phyloP scores from a whole-genome alignment of 2,329 filamentous ascomycete species.

The Capronia epimyces region DNA sequence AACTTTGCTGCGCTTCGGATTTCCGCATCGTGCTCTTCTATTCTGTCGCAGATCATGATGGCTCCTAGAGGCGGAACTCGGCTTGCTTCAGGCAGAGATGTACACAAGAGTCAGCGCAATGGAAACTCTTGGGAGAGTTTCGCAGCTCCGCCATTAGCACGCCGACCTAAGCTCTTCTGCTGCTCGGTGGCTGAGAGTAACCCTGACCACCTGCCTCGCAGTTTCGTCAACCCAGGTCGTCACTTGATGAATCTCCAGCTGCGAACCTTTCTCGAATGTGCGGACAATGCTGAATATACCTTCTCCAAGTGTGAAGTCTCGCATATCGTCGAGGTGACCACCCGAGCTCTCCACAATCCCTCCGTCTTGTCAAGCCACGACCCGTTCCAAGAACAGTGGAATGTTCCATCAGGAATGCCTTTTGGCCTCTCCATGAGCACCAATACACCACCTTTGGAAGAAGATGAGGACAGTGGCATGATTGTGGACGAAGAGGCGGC shows the following conservation, averaged over 20 bases:
- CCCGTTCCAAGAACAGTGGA: slow-evolving; percentile 18
- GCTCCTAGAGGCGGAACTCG: not conserved
- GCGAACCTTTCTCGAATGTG: slow-evolving; percentile 22
- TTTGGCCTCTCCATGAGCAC: slow-evolving; percentile 1
- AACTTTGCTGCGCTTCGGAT: not conserved
- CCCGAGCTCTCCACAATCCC: slow-evolving; percentile 12
- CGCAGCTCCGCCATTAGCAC: slow-evolving; percentile 11
- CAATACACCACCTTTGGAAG: slow-evolving; percentile 18
- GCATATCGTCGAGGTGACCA: slow-evolving; percentile 23
- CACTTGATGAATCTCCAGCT: slow-evolving; percentile 24
- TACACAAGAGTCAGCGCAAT: slow-evolving; percentile 1
- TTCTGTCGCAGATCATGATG: not conserved
- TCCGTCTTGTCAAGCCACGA: not conserved
- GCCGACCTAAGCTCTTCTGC: slow-evolving; percentile 18
- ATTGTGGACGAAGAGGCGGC: slow-evolving; percentile 6
- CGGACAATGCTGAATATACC: slow-evolving; percentile 14
- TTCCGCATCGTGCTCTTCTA: not conserved
- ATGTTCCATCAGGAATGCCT: not conserved
- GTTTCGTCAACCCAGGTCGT: slow-evolving; percentile 23
- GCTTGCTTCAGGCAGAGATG: not conserved
- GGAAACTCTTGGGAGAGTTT: slow-evolving; percentile 3
- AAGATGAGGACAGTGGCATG: slow-evolving; percentile 10
- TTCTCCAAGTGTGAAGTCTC: slow-evolving; percentile 22
- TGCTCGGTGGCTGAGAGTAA: slow-evolving; percentile 21
- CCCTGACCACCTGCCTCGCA: slow-evolving; percentile 16